Conservation (phyloP, 176 grass and related monocot species). For the Phyllostachys edulis region DNA sequence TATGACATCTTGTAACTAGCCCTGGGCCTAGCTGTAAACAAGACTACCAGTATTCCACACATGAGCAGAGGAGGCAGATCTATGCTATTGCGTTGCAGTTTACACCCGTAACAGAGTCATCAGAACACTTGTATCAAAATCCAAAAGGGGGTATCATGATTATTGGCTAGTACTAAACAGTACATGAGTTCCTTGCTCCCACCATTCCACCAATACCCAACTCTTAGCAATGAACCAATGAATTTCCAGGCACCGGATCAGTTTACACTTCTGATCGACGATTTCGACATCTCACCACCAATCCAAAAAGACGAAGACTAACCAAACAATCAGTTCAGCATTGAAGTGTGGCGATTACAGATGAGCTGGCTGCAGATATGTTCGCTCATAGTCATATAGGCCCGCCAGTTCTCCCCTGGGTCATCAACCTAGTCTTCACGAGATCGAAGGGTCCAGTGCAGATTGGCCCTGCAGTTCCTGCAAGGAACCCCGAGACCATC, state of each 20-base stretch:
- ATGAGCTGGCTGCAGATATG: slow-evolving; percentile 40
- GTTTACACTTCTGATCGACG: neutral
- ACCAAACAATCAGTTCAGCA: slow-evolving; percentile 15
- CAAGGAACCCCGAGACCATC: slow-evolving; percentile 93
- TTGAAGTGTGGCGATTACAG: slow-evolving; percentile 38
- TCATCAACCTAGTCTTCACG: slow-evolving; percentile 93
- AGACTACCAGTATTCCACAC: neutral
- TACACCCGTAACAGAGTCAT: neutral
- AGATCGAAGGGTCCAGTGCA: slow-evolving; percentile 95
- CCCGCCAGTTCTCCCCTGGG: slow-evolving; percentile 76
- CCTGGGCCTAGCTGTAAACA: neutral
- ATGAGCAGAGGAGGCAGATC: neutral
- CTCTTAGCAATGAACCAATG: slow-evolving; percentile 35
- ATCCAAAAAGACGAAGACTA: slow-evolving; percentile 15
- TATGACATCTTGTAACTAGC: neutral
- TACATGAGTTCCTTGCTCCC: slow-evolving; percentile 27
- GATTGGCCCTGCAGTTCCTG: slow-evolving; percentile 87
- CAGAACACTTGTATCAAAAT: slow-evolving; percentile 9
- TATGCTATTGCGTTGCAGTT: neutral
- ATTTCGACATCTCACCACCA: slow-evolving; percentile 1
- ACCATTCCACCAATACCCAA: slow-evolving; percentile 19
- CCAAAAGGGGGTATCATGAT: neutral
- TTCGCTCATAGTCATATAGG: slow-evolving; percentile 92
- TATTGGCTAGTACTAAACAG: slow-evolving; percentile 9
- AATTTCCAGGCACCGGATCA: slow-evolving; percentile 31